A percentile compares a stretch with the other conserved stretches of the same genome.
These are phyloP conservation scores for Quercus variabilis DNA, from an alignment of 306 rosid species.

Conservation along the genomic window DNA sequence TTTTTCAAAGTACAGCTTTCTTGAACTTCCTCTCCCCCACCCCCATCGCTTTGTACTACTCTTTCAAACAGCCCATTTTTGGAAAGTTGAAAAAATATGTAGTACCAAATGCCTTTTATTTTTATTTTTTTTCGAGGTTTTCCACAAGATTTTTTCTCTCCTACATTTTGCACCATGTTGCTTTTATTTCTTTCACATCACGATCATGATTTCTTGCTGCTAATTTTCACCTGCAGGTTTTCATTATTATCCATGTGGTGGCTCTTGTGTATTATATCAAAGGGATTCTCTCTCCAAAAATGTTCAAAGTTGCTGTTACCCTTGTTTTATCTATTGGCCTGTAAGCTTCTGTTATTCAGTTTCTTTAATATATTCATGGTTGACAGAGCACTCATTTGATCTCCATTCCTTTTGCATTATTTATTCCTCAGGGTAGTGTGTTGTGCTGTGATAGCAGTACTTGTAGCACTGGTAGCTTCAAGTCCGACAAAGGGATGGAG, in stretches of 20 bases:
- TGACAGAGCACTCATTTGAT: conserved; percentile 22
- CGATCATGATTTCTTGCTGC: conserved; percentile 18
- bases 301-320: conserved; percentile 91
- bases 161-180: background rate
- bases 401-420: conserved; percentile 17
- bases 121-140: background rate
- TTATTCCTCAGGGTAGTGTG: conserved; percentile 70
- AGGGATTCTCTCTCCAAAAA: conserved; percentile 82
- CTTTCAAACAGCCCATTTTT: too few species aligned
- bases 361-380: conserved; percentile 8
- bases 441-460: conserved; percentile 68
- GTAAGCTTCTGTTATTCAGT: conserved; percentile 50
- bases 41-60: too few species aligned
- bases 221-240: conserved; percentile 62
- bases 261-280: conserved; percentile 93
- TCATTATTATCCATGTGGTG: conserved; percentile 88
- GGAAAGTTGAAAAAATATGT: too few species aligned
- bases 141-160: background rate
- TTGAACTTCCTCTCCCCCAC: too few species aligned
- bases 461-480: conserved; percentile 89
- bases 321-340: conserved; percentile 81
- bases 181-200: conserved; percentile 22
- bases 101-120: too few species aligned
- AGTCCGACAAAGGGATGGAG: conserved; percentile 99
- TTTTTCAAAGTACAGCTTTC: too few species aligned